Evolutionary conservation across 139 green algal species (phyloP).

Genomic region (Dunaliella primolecta): DNA sequence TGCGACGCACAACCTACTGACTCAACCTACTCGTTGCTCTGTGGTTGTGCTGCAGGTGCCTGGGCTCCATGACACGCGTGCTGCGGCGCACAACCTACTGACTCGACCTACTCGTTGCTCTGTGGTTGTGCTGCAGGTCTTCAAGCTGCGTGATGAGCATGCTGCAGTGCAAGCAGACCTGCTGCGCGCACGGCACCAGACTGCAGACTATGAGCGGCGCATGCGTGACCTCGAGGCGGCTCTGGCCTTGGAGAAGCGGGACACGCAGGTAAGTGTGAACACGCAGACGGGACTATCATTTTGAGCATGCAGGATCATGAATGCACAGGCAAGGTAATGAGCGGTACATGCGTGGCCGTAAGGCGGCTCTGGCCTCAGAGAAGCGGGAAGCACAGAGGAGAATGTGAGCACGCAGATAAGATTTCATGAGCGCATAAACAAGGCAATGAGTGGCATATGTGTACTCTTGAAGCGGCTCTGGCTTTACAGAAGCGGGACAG

Average conservation of each 20-base stretch:
- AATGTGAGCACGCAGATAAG: no score
- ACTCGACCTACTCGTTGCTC: no score
- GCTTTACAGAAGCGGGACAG: no score
- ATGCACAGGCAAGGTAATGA: no score
- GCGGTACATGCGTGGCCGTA: slow-evolving; percentile 16
- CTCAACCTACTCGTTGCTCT: no score
- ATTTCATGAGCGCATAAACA: no score
- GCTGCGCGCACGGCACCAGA: slow-evolving; percentile 1
- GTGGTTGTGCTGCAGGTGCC: background rate
- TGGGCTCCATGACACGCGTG: background rate
- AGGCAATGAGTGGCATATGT: slow-evolving; percentile 13
- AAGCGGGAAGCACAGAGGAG: slow-evolving; percentile 2
- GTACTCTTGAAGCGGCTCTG: slow-evolving; percentile 12
- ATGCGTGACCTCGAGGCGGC: slow-evolving; percentile 20
- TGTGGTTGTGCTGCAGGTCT: slow-evolving; percentile 12
- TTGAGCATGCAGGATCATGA: no score
- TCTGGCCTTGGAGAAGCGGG: slow-evolving; percentile 6
- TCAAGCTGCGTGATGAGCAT: slow-evolving; percentile 20
- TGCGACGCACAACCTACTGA: no score
- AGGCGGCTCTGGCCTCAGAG: slow-evolving; percentile 10
- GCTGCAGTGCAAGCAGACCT: slow-evolving; percentile 11
- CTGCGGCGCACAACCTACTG: no score
- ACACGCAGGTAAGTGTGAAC: slow-evolving; percentile 1
- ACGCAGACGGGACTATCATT: no score
- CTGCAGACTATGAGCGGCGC: slow-evolving; percentile 18